These are phyloP conservation scores for Aspergillus candidus DNA, from an alignment of 2,329 filamentous ascomycete genomes.

Conservation along the genomic window DNA sequence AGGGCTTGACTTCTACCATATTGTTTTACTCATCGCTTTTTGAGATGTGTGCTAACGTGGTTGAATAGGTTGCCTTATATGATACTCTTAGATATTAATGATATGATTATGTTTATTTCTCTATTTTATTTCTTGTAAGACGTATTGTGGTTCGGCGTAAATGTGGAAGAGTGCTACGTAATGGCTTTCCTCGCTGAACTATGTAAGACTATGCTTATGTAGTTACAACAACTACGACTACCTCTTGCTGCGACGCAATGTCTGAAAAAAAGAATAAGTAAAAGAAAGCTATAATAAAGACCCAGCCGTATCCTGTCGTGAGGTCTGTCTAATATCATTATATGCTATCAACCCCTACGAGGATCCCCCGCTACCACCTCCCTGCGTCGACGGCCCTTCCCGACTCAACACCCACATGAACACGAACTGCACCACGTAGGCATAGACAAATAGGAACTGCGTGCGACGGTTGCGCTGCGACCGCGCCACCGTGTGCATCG, in stretches of 20 bases:
- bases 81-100: too few relatives aligned
- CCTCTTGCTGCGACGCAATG: too few relatives aligned
- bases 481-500: conserved; percentile 67
- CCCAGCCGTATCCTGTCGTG: conserved; percentile 8
- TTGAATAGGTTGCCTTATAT: too few relatives aligned
- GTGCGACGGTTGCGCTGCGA: conserved; percentile 82
- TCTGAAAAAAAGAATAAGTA: too few relatives aligned
- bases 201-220: too few relatives aligned
- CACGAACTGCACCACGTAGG: conserved; percentile 84
- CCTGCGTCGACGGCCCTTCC: conserved; percentile 38
- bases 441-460: conserved; percentile 89
- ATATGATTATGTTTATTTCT: too few relatives aligned
- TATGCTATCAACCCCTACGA: conserved; percentile 11
- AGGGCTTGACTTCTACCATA: conserved; percentile 35
- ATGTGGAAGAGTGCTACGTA: too few relatives aligned
- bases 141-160: too few relatives aligned
- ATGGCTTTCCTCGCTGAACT: too few relatives aligned
- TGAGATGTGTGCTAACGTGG: conserved; percentile 17
- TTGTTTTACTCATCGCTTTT: conserved; percentile 12
- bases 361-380: conserved; percentile 8
- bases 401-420: conserved; percentile 82
- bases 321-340: conserved; percentile 19
- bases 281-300: too few relatives aligned
- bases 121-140: too few relatives aligned
- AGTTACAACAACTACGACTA: too few relatives aligned